Base-by-base conservation (phyloP, 1,139 yeast species). In the Blastobotrys niveus region DNA sequence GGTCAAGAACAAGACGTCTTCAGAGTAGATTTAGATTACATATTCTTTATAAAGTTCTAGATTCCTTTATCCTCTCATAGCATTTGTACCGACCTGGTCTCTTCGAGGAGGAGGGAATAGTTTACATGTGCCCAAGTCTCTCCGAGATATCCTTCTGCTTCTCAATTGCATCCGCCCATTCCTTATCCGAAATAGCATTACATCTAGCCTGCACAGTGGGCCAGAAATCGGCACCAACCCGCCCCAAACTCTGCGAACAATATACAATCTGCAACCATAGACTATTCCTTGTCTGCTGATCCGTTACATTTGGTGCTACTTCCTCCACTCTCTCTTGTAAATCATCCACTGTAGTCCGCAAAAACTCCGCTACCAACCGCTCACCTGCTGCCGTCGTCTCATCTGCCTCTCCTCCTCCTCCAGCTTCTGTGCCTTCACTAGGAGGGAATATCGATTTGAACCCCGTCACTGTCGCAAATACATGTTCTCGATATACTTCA, bases 401-500 rank as follows among this genome's bases (percentile, higher is more conserved):
- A n/a, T n/a, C n/a, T n/a, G n/a, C n/a, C n/a, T n/a, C 27, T 30
- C 12, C 24, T 34, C 20, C 30, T 21, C 35, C 22, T 38, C 32
- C 4, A 37, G n/a, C n/a, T n/a, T 12, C 14, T 6, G n/a, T 12
- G 7, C 30, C 5, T 10, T 31, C 14, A 43, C 43, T 46, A 45
- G 48, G 56, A 4, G 74, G 75, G 56, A 86, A 84, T 0, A 84
- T 74, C 6, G 86, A 76, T 46, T 73, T 72, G 60, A 74, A 82
- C 8, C 82, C 77, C 37, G 84, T 76, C 4, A 86, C 70, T 0
- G 93, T 77, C 27, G 80, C 82, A 61, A 81, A 84, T 12, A 85
- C 77, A 54, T 79, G 82, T 60, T 89, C 96, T 59, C 98, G 72
- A 50, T 85, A 79, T 3, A 85, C 77, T 61, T 91, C 97, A 38